phyloP scores from a whole-genome alignment of 495 filamentous ascomycete genomes.

The Lentithecium fluviatile region DNA sequence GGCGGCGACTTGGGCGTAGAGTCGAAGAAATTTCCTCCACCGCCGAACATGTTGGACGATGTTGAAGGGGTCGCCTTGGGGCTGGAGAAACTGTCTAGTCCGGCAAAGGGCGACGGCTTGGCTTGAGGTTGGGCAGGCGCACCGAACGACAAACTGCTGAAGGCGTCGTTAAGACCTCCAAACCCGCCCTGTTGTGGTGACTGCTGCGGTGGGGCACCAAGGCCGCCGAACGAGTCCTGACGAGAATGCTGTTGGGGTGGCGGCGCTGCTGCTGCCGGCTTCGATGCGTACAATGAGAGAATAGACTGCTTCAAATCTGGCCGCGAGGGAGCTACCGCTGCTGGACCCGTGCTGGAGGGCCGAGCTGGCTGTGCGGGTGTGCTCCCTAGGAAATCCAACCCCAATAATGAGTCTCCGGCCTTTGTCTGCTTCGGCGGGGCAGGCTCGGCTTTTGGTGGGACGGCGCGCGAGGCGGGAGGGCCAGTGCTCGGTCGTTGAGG shows the following conservation, averaged over 20 bases:
- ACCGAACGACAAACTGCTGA: slow-evolving; percentile 76
- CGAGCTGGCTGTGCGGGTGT: slow-evolving; percentile 62
- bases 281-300: slow-evolving; percentile 85
- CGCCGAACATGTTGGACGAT: slow-evolving; percentile 52
- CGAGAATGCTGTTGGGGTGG: slow-evolving; percentile 63
- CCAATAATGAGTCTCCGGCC: slow-evolving; percentile 81
- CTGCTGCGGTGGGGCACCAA: slow-evolving; percentile 50
- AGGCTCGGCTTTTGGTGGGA: slow-evolving; percentile 62
- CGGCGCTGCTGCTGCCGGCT: slow-evolving; percentile 55
- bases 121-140: slow-evolving; percentile 55
- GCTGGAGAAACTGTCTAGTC: slow-evolving; percentile 61
- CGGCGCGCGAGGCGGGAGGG: slow-evolving; percentile 53
- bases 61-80: slow-evolving; percentile 50
- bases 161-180: slow-evolving; percentile 81
- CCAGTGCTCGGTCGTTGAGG: slow-evolving; percentile 67
- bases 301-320: slow-evolving; percentile 98
- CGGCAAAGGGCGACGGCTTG: slow-evolving; percentile 72
- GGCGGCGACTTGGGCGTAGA: slow-evolving; percentile 36
- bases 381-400: slow-evolving; percentile 87
- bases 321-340: slow-evolving; percentile 64
- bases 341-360: slow-evolving; percentile 63
- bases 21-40: slow-evolving; percentile 80
- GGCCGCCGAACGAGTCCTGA: slow-evolving; percentile 62
- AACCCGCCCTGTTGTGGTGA: slow-evolving; percentile 51
- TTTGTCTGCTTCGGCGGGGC: slow-evolving; percentile 65